Evolutionary conservation across 805 yeast genomes (phyloP), one percentile per base, ranked within the genome.

Genomic region (Candida vartiovaarae): DNA sequence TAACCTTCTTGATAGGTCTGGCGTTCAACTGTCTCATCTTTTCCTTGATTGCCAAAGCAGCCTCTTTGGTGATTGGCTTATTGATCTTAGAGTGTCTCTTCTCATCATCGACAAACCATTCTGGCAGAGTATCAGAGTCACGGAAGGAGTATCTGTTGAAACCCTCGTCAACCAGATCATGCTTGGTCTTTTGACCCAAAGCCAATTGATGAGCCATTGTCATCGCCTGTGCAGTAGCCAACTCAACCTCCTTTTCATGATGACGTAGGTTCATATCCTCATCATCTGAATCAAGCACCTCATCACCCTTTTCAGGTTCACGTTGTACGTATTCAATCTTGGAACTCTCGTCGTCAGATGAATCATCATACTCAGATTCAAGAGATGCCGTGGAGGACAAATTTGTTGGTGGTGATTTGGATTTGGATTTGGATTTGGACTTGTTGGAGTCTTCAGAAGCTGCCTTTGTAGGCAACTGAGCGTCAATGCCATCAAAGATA

Each of bases 21-120:
- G 99, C 97, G 65, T 93, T 93, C 63, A 93, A 68, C 48, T 90
- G 84, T 59, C 71, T 79, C 71, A 78, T 66, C 60, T 84, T 84
- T 53, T 82, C 90, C 57, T 80, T 82, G 45, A 85, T 68, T 1
- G 91, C 93, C 46, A 77, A 65, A 0, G 86, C 84, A 5, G 95
- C 95, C 66, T 93, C 99, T 65, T 95, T 95, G 6, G 99, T 93
- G 49, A 93, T 85, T 6, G 99, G 99, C 62, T 86, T 83, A 53
- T 76, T 77, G 45, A 87, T 78, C 71, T 88, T 88, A 41, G 89
- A 82, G 67, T 91, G 96, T 58, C 71, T 72, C 59, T 76, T 78
- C 63, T 93, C 99, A 53, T 93, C 99, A 53, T 93, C 98, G 36
- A 85, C 46, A 60, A 93, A 93, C 99, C 99, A 93, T n/a, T 80